Percentiles rank a stretch among this genome's conserved stretches.
phyloP scores from a whole-genome alignment of 1,284 basidiomycete species.

The Boletus semigastroideus region DNA sequence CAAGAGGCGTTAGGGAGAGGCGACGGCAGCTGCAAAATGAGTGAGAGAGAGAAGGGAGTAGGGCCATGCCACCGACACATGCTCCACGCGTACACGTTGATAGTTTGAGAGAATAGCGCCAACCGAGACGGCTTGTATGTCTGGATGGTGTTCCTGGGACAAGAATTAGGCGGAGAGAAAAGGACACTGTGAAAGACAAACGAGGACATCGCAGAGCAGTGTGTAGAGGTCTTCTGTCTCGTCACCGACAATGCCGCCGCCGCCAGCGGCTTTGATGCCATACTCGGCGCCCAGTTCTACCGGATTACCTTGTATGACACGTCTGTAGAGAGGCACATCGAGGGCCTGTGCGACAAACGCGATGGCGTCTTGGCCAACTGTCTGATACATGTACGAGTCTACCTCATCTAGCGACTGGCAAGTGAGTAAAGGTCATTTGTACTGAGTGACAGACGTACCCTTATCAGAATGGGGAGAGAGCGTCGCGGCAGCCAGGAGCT shows the following conservation, averaged over 20 bases:
- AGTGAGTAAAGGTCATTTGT: slow-evolving; percentile 14
- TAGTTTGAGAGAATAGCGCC: slow-evolving; percentile 98
- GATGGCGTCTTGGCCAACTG: slow-evolving; percentile 94
- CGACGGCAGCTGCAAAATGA: slow-evolving; percentile 64
- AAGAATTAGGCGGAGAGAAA: slow-evolving; percentile 1
- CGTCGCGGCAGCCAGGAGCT: slow-evolving; percentile 88
- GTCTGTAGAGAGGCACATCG: slow-evolving; percentile 83
- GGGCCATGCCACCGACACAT: slow-evolving; percentile 65
- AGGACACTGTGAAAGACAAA: slow-evolving; percentile 33
- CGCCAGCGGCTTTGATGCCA: slow-evolving; percentile 57
- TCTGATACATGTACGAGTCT: slow-evolving; percentile 99
- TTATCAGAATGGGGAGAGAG: slow-evolving; percentile 82
- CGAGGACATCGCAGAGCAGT: slow-evolving; percentile 81
- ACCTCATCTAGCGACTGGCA: slow-evolving; percentile 78
- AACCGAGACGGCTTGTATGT: slow-evolving; percentile 86
- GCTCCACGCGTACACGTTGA: slow-evolving; percentile 95
- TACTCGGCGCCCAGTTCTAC: slow-evolving; percentile 86
- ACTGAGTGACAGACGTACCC: slow-evolving; percentile 54
- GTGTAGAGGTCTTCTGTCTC: slow-evolving; percentile 94
- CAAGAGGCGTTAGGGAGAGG: slow-evolving; percentile 79
- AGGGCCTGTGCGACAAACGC: slow-evolving; percentile 85
- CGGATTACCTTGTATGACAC: slow-evolving; percentile 79
- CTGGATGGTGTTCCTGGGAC: slow-evolving; percentile 71
- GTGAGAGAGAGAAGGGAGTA: slow-evolving; percentile 8
- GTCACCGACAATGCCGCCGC: slow-evolving; percentile 68